Evolutionary conservation across 495 filamentous ascomycete genomes (phyloP).

Genomic region (Lasiosphaeria ovina): DNA sequence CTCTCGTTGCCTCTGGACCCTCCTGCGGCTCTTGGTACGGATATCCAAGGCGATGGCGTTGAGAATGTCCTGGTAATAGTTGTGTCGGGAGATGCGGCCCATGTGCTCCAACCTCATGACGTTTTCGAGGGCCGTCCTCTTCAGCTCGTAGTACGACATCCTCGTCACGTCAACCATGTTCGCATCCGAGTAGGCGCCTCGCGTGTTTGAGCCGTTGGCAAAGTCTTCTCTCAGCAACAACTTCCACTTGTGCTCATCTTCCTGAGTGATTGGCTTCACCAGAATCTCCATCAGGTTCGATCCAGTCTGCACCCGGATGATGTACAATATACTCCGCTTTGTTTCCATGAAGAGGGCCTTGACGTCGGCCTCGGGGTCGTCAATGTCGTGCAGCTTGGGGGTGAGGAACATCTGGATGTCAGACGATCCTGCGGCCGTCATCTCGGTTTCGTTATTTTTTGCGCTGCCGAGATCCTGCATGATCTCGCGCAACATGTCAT

Average conservation of each 20-base stretch:
- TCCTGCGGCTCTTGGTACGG: conserved; percentile 88
- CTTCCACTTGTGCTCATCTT: conserved; percentile 89
- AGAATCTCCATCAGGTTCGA: conserved; percentile 90
- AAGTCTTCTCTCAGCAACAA: conserved; percentile 81
- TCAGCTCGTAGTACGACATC: conserved; percentile 89
- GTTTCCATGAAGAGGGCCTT: conserved; percentile 97
- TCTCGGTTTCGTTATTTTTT: conserved; percentile 90
- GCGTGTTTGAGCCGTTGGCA: conserved; percentile 61
- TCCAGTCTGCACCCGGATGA: conserved; percentile 95
- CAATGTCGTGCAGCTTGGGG: conserved; percentile 83
- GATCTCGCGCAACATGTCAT: conserved; percentile 88
- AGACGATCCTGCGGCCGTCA: conserved; percentile 79
- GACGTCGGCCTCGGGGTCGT: conserved; percentile 88
- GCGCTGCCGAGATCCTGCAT: conserved; percentile 91
- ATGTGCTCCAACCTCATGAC: conserved; percentile 82
- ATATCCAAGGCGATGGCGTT: conserved; percentile 97
- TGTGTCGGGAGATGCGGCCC: conserved; percentile 84
- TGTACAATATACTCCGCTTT: conserved; percentile 94
- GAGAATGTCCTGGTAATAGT: conserved; percentile 93
- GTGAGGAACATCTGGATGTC: conserved; percentile 92
- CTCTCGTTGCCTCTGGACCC: conserved; percentile 87
- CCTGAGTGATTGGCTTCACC: conserved; percentile 77
- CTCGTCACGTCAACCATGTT: conserved; percentile 85
- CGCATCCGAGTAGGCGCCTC: conserved; percentile 86
- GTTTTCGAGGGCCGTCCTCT: conserved; percentile 89